Conservation (phyloP, 106 monocot genomes). For the Dendrobium catenatum region DNA sequence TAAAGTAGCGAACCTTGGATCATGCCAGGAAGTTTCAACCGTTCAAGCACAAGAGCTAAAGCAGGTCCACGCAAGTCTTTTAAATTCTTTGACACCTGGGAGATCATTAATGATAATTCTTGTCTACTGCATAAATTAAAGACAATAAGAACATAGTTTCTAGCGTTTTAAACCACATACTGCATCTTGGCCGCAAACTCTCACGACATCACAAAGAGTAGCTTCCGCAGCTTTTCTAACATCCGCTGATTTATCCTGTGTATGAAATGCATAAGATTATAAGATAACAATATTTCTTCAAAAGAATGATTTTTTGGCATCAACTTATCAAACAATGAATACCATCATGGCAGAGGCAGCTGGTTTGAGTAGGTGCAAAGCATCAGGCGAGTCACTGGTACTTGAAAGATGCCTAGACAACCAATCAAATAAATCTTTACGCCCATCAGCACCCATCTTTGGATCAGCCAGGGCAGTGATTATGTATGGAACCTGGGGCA, state of each 20-base stretch:
- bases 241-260: slow-evolving; percentile 90
- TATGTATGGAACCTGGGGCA: slow-evolving; percentile 72
- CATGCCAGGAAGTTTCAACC: slow-evolving; percentile 52
- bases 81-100: slow-evolving; percentile 64
- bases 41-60: slow-evolving; percentile 67
- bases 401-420: slow-evolving; percentile 69
- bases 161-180: slow-evolving; percentile 32
- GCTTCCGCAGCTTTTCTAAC: slow-evolving; percentile 94
- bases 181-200: slow-evolving; percentile 71
- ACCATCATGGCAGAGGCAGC: slow-evolving; percentile 72
- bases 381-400: slow-evolving; percentile 64
- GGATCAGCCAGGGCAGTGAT: slow-evolving; percentile 62
- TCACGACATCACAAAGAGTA: slow-evolving; percentile 65
- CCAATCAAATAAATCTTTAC: slow-evolving; percentile 99
- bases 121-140: neutral
- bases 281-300: neutral
- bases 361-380: slow-evolving; percentile 75
- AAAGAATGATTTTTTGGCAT: neutral
- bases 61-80: slow-evolving; percentile 81
- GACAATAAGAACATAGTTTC: neutral
- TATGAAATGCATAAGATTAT: neutral
- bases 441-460: slow-evolving; percentile 84
- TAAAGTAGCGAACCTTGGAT: slow-evolving; percentile 36
- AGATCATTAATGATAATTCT: neutral
- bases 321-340: slow-evolving; percentile 7